Evolutionary conservation across 257 asterid species (phyloP).

Genomic region (Ajuga chamaepitys): DNA sequence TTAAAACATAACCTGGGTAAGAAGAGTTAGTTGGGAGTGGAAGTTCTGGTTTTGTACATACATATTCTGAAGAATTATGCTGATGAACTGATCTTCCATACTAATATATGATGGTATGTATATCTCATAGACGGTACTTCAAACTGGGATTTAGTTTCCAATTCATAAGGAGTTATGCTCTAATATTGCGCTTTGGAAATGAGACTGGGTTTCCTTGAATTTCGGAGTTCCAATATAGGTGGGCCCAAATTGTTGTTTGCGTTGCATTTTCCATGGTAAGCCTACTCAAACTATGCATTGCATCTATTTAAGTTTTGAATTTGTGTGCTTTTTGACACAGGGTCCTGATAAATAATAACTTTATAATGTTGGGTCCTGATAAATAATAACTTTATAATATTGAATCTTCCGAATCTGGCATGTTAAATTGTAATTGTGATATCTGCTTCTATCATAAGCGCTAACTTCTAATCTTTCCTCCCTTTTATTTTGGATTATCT

Average conservation of each 20-base stretch:
- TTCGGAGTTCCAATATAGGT: background rate
- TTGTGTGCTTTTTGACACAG: background rate
- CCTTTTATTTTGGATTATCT: background rate
- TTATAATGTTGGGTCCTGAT: background rate
- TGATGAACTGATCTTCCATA: background rate
- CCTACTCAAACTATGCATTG: background rate
- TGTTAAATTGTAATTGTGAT: background rate
- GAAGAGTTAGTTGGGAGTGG: background rate
- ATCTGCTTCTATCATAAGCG: background rate
- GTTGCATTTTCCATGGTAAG: background rate
- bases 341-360: background rate
- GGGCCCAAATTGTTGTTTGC: background rate
- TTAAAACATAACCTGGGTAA: background rate
- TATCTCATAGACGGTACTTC: background rate
- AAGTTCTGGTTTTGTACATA: constrained; percentile 3
- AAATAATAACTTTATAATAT: background rate
- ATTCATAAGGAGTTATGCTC: constrained; percentile 4
- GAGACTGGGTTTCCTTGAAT: background rate
- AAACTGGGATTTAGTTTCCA: background rate
- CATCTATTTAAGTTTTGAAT: constrained; percentile 2
- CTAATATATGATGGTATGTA: background rate
- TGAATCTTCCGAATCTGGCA: background rate
- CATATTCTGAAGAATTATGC: background rate
- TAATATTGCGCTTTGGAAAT: constrained; percentile 1
- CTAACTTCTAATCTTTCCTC: background rate